phyloP scores from a whole-genome alignment of 1,139 yeast species.

The Saccharomyces hybrid region DNA sequence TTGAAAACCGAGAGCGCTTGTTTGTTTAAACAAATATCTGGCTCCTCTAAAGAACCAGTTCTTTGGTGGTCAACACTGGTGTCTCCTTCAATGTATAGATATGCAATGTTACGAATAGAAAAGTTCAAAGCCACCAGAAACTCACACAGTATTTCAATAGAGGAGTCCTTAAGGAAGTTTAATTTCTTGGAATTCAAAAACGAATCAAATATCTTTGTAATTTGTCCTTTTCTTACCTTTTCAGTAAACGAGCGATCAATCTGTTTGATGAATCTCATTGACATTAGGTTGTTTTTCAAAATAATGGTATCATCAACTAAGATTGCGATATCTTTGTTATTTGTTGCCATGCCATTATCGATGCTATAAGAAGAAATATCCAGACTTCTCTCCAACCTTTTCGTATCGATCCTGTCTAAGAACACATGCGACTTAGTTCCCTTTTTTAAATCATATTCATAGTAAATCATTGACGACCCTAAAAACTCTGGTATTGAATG shows the following conservation, averaged over 20 bases:
- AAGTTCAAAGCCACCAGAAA: conserved; percentile 28
- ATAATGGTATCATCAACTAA: conserved; percentile 20
- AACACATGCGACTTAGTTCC: conserved; percentile 23
- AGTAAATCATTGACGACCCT: conserved; percentile 22
- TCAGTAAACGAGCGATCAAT: conserved; percentile 20
- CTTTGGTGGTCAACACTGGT: background rate
- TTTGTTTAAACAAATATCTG: conserved; percentile 15
- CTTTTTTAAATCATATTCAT: conserved; percentile 23
- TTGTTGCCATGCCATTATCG: conserved; percentile 3
- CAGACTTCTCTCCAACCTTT: conserved; percentile 22
- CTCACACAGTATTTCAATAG: conserved; percentile 25
- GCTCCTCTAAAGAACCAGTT: conserved; percentile 6
- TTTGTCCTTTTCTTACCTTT: conserved; percentile 20
- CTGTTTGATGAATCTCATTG: conserved; percentile 22
- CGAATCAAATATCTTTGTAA: conserved; percentile 16
- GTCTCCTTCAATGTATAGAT: conserved; percentile 4
- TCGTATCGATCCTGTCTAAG: conserved; percentile 26
- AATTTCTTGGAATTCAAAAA: conserved; percentile 19
- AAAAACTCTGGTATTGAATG: conserved; percentile 27
- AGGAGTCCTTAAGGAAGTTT: conserved; percentile 23
- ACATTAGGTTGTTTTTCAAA: conserved; percentile 26
- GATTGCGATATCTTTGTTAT: conserved; percentile 5
- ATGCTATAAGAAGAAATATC: conserved; percentile 1
- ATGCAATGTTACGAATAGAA: conserved; percentile 27
- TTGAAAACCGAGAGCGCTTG: conserved; percentile 27